Conservation (phyloP, 1,284 basidiomycete species). For the Neonothopanus nambi region DNA sequence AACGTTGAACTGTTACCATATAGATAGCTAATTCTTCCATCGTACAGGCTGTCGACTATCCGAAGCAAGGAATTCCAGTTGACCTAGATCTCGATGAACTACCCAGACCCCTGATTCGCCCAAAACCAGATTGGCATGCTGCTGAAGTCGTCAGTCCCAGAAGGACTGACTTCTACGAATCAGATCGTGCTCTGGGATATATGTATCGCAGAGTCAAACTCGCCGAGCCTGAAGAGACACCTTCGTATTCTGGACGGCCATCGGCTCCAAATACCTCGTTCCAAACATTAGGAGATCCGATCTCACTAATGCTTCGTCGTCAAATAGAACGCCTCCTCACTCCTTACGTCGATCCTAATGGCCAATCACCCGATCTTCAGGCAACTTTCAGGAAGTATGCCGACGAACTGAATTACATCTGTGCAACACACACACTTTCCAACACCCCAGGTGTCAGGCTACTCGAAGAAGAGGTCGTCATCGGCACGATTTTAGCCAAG, state of each 20-base stretch:
- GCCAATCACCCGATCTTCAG: slow-evolving; percentile 34
- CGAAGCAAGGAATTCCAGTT: slow-evolving; percentile 69
- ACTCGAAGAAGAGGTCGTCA: slow-evolving; percentile 70
- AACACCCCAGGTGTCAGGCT: slow-evolving; percentile 55
- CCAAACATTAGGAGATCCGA: slow-evolving; percentile 43
- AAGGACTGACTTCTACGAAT: slow-evolving; percentile 68
- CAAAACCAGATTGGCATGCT: slow-evolving; percentile 77
- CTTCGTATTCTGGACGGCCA: background rate
- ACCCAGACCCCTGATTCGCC: slow-evolving; percentile 54
- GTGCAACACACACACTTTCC: slow-evolving; percentile 66
- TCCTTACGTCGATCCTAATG: slow-evolving; percentile 30
- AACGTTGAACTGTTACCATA: background rate
- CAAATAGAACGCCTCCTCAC: slow-evolving; percentile 40
- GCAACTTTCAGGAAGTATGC: slow-evolving; percentile 52
- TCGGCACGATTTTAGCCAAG: slow-evolving; percentile 71
- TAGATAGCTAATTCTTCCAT: background rate
- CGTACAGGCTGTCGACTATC: slow-evolving; percentile 67
- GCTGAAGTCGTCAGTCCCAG: slow-evolving; percentile 61
- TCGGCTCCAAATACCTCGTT: background rate
- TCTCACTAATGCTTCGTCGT: slow-evolving; percentile 45
- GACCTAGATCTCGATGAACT: slow-evolving; percentile 43
- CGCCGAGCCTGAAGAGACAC: slow-evolving; percentile 35
- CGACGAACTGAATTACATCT: slow-evolving; percentile 69
- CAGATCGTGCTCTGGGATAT: slow-evolving; percentile 63
- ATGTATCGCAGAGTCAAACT: slow-evolving; percentile 64